Evolutionary conservation across 1,284 basidiomycete genomes (phyloP), one percentile per base, ranked within the genome.

Genomic region (Xanthoconium separans): DNA sequence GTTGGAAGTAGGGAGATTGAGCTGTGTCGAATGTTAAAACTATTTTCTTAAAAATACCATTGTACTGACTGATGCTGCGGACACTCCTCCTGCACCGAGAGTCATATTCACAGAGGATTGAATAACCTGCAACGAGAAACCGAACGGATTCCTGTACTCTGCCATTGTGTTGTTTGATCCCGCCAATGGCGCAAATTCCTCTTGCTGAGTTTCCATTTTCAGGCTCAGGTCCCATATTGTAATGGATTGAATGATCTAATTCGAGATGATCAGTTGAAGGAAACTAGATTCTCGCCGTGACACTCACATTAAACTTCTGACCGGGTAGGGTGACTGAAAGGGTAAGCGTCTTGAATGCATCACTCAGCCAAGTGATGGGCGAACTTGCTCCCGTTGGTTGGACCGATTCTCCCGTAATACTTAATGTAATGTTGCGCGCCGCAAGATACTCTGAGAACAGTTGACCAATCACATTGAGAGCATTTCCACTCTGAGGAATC

Each of bases 61-160:
- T 11, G 22, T 42, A 47, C 73, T 56, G 61, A 83, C 85, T 63
- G 76, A 67, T 29, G 85, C 88, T 31, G 83, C 77, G 53, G 83
- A 71, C n/a, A 71, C 68, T 6, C 81, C 82, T 27, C 74, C 71
- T 22, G 71, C 73, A 11, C 71, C 74, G 42, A 91, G 67, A 20
- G 75, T 75, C 58, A 89, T 80, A 29, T 78, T 75, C 61, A 89
- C 76, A 4, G 76, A 74, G 1, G 82, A 73, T 62, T 81, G 74
- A 22, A 87, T 68, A 37, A 87, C 84, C 64, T 87, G 84, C 51
- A 92, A 67, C 20, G 82, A 81, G 72, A 91, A 92, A 11, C 82
- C 84, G 70, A 92, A 91, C 2, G 89, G 89, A 70, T 91, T 92
- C 69, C 81, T 82, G 66, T 87, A 89, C 56, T 77, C 73, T 15